phyloP scores from a whole-genome alignment of 768 basidiomycete genomes.

The Rhizopogon rudus region DNA sequence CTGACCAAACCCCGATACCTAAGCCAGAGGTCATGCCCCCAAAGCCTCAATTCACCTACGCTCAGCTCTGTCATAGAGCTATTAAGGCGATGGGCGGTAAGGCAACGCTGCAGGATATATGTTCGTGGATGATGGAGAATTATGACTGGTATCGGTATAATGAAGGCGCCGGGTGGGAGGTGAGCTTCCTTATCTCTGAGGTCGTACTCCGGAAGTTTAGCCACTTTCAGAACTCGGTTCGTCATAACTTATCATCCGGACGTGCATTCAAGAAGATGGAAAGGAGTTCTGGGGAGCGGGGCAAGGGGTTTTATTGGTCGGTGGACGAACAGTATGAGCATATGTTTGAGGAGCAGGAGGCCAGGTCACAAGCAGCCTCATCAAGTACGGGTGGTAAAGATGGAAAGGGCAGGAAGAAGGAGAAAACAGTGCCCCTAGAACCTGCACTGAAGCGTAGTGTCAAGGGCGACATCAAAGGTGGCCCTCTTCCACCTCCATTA shows the following conservation, averaged over 20 bases:
- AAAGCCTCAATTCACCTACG: constrained; percentile 88
- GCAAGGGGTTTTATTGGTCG: constrained; percentile 93
- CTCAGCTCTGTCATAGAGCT: constrained; percentile 86
- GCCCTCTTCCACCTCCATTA: constrained; percentile 61
- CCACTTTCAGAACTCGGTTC: constrained; percentile 74
- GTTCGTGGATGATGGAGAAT: constrained; percentile 83
- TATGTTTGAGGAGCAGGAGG: constrained; percentile 66
- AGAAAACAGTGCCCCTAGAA: constrained; percentile 47
- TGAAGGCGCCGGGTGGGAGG: constrained; percentile 87
- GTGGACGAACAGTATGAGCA: constrained; percentile 73
- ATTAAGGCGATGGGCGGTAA: constrained; percentile 79
- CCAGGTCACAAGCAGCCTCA: constrained; percentile 32
- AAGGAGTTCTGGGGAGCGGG: constrained; percentile 75
- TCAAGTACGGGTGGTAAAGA: constrained; percentile 31
- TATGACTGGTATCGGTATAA: constrained; percentile 90
- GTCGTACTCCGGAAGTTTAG: not conserved
- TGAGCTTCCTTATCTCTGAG: constrained; percentile 30
- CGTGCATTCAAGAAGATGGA: constrained; percentile 91
- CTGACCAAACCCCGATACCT: constrained; percentile 32
- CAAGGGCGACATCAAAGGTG: constrained; percentile 56
- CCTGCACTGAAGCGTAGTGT: constrained; percentile 68
- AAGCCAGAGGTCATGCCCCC: constrained; percentile 78
- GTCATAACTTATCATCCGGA: constrained; percentile 91
- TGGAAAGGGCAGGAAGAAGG: constrained; percentile 49
- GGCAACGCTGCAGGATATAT: constrained; percentile 89